Evolutionary conservation across 148 eudicot species (phyloP).

Genomic region (Nepenthes gracilis): DNA sequence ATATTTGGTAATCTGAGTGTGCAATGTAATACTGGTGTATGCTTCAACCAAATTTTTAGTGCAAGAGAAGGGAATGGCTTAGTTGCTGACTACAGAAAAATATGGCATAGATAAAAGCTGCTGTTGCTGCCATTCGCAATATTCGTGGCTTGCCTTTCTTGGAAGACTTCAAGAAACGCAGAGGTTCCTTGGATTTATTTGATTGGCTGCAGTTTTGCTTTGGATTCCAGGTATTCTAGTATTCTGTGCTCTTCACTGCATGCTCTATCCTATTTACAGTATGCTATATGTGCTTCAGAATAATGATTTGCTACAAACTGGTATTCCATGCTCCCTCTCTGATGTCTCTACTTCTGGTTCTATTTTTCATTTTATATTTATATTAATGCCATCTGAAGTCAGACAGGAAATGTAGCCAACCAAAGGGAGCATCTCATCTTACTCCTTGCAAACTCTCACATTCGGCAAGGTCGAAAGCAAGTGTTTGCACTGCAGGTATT

Average conservation of each 20-base stretch:
- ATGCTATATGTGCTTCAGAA: neutral
- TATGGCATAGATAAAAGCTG: constrained; percentile 56
- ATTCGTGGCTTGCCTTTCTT: constrained; percentile 71
- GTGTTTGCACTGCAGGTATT: constrained; percentile 47
- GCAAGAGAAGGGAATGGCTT: neutral
- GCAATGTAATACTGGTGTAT: neutral
- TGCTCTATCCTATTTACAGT: neutral
- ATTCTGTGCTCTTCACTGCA: neutral
- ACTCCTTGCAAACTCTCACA: constrained; percentile 78
- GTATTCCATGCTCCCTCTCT: neutral
- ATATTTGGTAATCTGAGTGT: no score
- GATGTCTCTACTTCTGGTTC: neutral
- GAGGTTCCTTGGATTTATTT: constrained; percentile 52
- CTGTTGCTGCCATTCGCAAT: constrained; percentile 64
- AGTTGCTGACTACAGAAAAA: no score
- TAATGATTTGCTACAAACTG: neutral
- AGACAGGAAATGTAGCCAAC: constrained; percentile 89
- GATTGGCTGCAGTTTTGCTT: constrained; percentile 80
- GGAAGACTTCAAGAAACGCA: constrained; percentile 47
- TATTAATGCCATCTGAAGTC: constrained; percentile 6
- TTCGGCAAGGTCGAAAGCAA: constrained; percentile 50
- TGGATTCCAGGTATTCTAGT: constrained; percentile 68
- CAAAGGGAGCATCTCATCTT: constrained; percentile 91
- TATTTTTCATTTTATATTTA: neutral
- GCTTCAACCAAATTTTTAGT: no score